Percentiles rank a stretch among this genome's conserved stretches.
phyloP scores from a whole-genome alignment of 192 early-diverging fungal genomes.

The Coemansia brasiliensis region DNA sequence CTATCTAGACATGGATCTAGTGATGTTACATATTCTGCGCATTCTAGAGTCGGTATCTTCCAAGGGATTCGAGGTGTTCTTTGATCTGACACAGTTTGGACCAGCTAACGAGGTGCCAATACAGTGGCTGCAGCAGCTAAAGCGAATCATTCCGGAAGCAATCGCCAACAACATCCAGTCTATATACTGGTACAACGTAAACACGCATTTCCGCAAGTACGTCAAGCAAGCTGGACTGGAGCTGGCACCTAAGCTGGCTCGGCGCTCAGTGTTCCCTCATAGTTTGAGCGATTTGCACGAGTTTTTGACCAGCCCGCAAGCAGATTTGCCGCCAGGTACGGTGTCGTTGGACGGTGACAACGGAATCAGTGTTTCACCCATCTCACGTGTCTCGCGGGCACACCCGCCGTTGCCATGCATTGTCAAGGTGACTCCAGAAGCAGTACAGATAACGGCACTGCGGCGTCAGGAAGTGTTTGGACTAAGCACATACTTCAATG shows the following conservation, averaged over 20 bases:
- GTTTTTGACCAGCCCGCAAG: slow-evolving; percentile 69
- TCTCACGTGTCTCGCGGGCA: slow-evolving; percentile 68
- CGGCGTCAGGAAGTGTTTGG: slow-evolving; percentile 79
- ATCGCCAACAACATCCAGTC: slow-evolving; percentile 63
- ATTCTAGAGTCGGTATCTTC: slow-evolving; percentile 66
- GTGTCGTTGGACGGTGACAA: slow-evolving; percentile 72
- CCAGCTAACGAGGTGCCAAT: slow-evolving; percentile 76
- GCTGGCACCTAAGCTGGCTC: slow-evolving; percentile 58
- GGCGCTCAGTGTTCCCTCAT: slow-evolving; percentile 69
- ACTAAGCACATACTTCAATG: slow-evolving; percentile 72
- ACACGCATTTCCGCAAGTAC: slow-evolving; percentile 74
- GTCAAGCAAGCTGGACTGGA: slow-evolving; percentile 51
- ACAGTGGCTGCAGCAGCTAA: slow-evolving; percentile 73
- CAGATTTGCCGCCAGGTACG: slow-evolving; percentile 75
- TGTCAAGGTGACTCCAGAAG: slow-evolving; percentile 79
- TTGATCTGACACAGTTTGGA: slow-evolving; percentile 82
- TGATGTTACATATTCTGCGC: slow-evolving; percentile 74
- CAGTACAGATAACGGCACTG: slow-evolving; percentile 73
- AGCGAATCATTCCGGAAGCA: slow-evolving; percentile 70
- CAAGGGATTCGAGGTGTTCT: slow-evolving; percentile 75
- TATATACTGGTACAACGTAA: slow-evolving; percentile 82
- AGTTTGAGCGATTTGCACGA: slow-evolving; percentile 70
- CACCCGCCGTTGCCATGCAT: slow-evolving; percentile 70
- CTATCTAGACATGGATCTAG: slow-evolving; percentile 79
- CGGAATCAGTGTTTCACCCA: slow-evolving; percentile 64